These are phyloP conservation scores for Aristolochia contorta DNA, from an alignment of 164 flowering plant species.

Conservation along the genomic window DNA sequence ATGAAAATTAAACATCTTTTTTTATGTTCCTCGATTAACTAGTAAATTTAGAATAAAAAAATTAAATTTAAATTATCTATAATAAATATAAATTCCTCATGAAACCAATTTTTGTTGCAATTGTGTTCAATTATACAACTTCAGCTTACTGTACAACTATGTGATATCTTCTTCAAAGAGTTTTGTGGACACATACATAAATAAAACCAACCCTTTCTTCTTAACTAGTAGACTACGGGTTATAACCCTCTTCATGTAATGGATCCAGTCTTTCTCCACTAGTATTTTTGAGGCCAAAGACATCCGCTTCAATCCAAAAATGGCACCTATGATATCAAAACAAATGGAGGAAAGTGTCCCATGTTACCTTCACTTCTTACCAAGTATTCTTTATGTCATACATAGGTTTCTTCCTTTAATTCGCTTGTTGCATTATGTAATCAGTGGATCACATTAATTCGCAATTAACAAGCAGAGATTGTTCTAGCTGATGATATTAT, in stretches of 20 bases:
- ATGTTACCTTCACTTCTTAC: constrained; percentile 33
- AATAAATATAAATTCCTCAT: not conserved
- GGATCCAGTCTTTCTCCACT: constrained; percentile 6
- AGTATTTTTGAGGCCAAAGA: constrained; percentile 70
- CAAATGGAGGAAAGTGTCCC: constrained; percentile 97
- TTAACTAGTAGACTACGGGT: too few relatives aligned
- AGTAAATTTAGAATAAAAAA: too few relatives aligned
- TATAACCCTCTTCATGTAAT: not conserved
- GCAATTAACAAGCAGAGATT: constrained; percentile 67
- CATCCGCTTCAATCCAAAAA: constrained; percentile 69
- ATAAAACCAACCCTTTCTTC: too few relatives aligned
- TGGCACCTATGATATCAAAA: constrained; percentile 71
- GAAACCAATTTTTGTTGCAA: constrained; percentile 34
- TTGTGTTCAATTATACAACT: constrained; percentile 89
- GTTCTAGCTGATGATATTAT: constrained; percentile 60
- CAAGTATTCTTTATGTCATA: not conserved
- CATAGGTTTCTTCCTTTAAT: not conserved
- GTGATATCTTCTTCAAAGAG: constrained; percentile 74
- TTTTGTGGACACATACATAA: constrained; percentile 81
- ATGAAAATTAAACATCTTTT: too few relatives aligned
- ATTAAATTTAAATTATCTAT: too few relatives aligned
- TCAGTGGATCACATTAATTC: constrained; percentile 78
- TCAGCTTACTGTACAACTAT: constrained; percentile 74
- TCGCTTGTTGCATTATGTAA: not conserved
- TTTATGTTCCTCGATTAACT: too few relatives aligned